A percentile compares a stretch with the other conserved stretches of the same genome.
Conservation (phyloP, 768 basidiomycete genomes). For the Pholiota microspora region DNA sequence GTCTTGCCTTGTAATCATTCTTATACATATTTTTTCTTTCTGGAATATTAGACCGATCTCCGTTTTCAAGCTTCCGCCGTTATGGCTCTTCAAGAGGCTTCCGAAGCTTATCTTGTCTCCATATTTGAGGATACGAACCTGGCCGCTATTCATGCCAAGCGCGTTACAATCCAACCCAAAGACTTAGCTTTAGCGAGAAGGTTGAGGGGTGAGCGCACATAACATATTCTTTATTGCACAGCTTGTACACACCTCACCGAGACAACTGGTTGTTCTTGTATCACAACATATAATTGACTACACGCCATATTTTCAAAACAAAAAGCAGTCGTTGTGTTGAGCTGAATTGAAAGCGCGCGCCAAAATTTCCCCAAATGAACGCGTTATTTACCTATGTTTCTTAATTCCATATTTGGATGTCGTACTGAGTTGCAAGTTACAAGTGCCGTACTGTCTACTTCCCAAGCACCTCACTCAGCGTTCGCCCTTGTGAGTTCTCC, state of each 20-base stretch:
- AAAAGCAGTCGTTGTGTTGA: background rate
- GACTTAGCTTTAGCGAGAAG: conserved; percentile 53
- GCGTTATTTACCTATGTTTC: conserved; percentile 22
- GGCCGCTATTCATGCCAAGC: conserved; percentile 60
- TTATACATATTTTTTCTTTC: background rate
- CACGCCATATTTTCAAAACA: background rate
- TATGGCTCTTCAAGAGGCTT: conserved; percentile 66
- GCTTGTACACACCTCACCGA: conserved; percentile 5
- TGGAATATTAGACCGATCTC: conserved; percentile 54
- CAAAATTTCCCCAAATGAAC: conserved; percentile 4
- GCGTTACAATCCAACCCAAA: conserved; percentile 61
- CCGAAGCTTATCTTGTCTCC: conserved; percentile 71
- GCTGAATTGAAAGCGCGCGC: too few relatives aligned
- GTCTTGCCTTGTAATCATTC: too few relatives aligned
- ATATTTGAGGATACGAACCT: conserved; percentile 70
- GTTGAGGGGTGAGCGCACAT: conserved; percentile 34
- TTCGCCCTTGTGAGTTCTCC: conserved; percentile 4
- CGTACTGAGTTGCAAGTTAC: background rate
- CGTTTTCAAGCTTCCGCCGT: conserved; percentile 75
- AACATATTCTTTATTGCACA: conserved; percentile 12
- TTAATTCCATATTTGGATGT: too few relatives aligned
- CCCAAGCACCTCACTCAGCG: background rate
- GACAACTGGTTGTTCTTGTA: conserved; percentile 8
- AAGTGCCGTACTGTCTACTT: too few relatives aligned
- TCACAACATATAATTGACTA: conserved; percentile 10